Evolutionary conservation across 768 basidiomycete species (phyloP).

Genomic region (Russula sp.): DNA sequence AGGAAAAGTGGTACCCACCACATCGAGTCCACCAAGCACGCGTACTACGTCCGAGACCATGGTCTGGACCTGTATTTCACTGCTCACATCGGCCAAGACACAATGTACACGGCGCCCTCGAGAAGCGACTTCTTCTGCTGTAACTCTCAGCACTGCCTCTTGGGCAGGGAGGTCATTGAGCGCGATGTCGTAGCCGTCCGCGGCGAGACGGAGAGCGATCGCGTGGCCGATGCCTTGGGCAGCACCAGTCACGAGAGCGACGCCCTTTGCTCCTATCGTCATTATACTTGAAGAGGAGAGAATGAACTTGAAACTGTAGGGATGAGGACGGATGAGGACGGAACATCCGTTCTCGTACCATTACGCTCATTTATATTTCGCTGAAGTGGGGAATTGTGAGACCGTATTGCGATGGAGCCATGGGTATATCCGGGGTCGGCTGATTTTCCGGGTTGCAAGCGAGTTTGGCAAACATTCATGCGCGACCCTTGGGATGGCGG

Average conservation of each 20-base stretch:
- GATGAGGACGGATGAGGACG: too few species aligned
- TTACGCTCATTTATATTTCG: too few species aligned
- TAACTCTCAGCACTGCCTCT: constrained; percentile 34
- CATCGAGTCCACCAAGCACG: constrained; percentile 35
- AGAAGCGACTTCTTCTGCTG: constrained; percentile 28
- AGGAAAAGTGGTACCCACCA: constrained; percentile 31
- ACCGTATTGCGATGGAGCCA: too few species aligned
- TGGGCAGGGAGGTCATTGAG: constrained; percentile 38
- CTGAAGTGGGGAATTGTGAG: too few species aligned
- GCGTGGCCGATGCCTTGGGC: constrained; percentile 34
- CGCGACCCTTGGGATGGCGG: too few species aligned
- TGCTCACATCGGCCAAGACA: constrained; percentile 23
- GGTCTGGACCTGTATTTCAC: constrained; percentile 31
- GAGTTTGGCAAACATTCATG: too few species aligned
- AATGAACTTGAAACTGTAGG: not conserved
- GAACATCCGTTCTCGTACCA: not conserved
- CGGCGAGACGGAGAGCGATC: constrained; percentile 38
- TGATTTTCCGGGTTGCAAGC: too few species aligned
- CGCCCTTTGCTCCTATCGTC: not conserved
- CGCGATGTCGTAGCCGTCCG: constrained; percentile 37
- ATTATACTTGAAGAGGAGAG: not conserved
- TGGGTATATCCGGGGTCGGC: too few species aligned
- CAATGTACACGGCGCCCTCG: constrained; percentile 31
- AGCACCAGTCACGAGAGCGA: constrained; percentile 16
- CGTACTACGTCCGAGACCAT: constrained; percentile 33